Evolutionary conservation across 208 protist genomes (phyloP).

Genomic region (Herpetomonas tarakana): DNA sequence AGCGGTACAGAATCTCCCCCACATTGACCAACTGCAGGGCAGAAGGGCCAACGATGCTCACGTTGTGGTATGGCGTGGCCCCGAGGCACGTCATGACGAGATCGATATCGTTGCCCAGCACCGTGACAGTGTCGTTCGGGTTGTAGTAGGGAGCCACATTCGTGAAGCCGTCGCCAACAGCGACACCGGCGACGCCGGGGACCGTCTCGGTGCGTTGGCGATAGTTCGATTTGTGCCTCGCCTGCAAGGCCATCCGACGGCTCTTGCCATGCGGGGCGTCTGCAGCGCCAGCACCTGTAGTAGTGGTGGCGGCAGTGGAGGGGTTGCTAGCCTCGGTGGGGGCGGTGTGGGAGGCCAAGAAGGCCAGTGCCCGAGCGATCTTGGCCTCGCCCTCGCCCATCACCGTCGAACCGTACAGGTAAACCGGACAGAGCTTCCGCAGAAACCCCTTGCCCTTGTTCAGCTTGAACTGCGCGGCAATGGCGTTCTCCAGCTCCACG

Average conservation of each 20-base stretch:
- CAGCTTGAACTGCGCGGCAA: constrained; percentile 73
- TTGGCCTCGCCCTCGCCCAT: constrained; percentile 84
- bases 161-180: background rate
- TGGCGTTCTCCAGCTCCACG: constrained; percentile 82
- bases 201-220: background rate
- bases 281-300: background rate
- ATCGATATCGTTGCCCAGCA: constrained; percentile 88
- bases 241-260: background rate
- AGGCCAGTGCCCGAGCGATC: constrained; percentile 72
- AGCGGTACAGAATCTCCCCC: constrained; percentile 72
- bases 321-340: background rate
- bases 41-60: constrained; percentile 73
- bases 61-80: constrained; percentile 76
- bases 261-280: too few species aligned
- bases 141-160: constrained; percentile 25
- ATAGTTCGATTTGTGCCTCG: background rate
- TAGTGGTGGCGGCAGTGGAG: background rate
- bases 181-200: too few species aligned
- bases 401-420: constrained; percentile 74
- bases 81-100: constrained; percentile 80
- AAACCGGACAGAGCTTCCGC: constrained; percentile 46
- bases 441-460: constrained; percentile 63
- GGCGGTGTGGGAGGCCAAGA: constrained; percentile 35
- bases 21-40: constrained; percentile 81
- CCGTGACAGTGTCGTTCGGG: constrained; percentile 63